Conservation (phyloP, 441 rosid genomes). For the Codiaeum variegatum region DNA sequence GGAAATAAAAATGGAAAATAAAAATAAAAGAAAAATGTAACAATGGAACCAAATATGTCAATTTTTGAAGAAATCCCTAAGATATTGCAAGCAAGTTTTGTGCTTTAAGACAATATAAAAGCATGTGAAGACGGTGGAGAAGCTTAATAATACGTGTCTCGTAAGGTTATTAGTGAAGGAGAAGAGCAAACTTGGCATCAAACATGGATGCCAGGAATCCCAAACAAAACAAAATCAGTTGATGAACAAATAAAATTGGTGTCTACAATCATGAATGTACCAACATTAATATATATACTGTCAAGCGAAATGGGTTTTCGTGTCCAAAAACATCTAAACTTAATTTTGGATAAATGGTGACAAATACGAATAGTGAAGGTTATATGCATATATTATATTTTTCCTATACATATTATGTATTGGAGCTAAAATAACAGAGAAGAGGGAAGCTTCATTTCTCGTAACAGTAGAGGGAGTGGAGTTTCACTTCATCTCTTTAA, state of each 20-base stretch:
- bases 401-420: not conserved
- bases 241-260: not conserved
- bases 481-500: not conserved
- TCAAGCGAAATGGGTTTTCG: not conserved
- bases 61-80: too few relatives aligned
- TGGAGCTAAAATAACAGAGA: too few relatives aligned
- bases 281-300: too few relatives aligned
- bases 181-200: slow-evolving; percentile 11
- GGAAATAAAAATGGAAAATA: too few relatives aligned
- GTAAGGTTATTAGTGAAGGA: not conserved
- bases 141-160: slow-evolving; percentile 14
- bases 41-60: too few relatives aligned
- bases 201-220: slow-evolving; percentile 21
- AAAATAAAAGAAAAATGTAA: too few relatives aligned
- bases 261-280: too few relatives aligned
- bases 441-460: not conserved
- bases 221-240: slow-evolving; percentile 26
- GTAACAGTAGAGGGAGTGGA: not conserved
- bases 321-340: not conserved
- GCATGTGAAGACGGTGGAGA: not conserved
- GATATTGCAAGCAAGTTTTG: too few relatives aligned
- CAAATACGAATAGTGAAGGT: not conserved
- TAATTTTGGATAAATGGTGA: not conserved
- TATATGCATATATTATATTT: not conserved
- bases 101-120: too few relatives aligned